phyloP scores from a whole-genome alignment of 768 basidiomycete genomes.

The Collybia sp. region DNA sequence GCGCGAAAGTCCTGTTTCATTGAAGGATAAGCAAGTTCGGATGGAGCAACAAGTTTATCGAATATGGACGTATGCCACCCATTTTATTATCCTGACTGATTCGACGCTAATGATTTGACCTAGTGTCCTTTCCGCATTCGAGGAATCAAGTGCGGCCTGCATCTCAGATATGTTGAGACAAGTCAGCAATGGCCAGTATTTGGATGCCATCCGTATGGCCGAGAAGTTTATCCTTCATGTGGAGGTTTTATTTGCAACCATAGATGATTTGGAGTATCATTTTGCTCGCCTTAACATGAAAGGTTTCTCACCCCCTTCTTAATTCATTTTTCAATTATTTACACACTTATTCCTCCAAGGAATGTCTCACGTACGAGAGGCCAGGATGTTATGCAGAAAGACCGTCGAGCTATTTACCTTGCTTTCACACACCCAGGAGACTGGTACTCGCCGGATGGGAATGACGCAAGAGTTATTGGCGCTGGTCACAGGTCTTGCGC shows the following conservation, averaged over 20 bases:
- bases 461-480: conserved; percentile 97
- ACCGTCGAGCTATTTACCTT: conserved; percentile 97
- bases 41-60: conserved; percentile 99
- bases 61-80: conserved; percentile 86
- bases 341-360: conserved; percentile 39
- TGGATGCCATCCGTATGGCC: conserved; percentile 97
- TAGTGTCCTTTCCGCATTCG: conserved; percentile 93
- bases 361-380: conserved; percentile 97
- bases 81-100: conserved; percentile 4
- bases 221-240: conserved; percentile 99
- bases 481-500: conserved; percentile 96
- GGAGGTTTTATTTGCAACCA: conserved; percentile 93
- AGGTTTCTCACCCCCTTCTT: conserved; percentile 47
- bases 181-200: conserved; percentile 94
- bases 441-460: conserved; percentile 84
- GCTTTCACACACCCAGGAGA: conserved; percentile 92
- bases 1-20: conserved; percentile 66
- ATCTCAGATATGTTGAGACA: conserved; percentile 98
- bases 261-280: conserved; percentile 92
- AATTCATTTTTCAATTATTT: conserved; percentile 6
- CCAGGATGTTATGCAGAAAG: conserved; percentile 97
- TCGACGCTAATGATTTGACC: conserved; percentile 5
- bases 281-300: conserved; percentile 78
- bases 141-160: conserved; percentile 98
- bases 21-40: conserved; percentile 85